Percentiles rank a stretch among this genome's conserved stretches.
Conservation (phyloP, 306 rosid genomes). For the Cicer judaicum region DNA sequence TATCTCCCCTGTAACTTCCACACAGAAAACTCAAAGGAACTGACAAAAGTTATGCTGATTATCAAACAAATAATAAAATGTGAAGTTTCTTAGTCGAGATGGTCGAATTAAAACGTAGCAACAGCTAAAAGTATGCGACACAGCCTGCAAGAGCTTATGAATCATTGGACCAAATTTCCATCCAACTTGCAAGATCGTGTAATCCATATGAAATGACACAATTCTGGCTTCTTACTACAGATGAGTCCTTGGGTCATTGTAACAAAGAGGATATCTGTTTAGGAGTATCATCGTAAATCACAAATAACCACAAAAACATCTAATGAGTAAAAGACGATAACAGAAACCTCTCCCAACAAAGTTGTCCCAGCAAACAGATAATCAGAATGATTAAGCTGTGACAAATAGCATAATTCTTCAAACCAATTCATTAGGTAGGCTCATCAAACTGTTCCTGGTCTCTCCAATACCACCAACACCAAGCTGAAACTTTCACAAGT, state of each 20-base stretch:
- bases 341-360: too few species aligned
- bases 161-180: not conserved
- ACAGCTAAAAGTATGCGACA: not conserved
- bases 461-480: too few species aligned
- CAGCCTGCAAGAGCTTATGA: not conserved
- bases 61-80: not conserved
- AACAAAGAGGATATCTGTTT: not conserved
- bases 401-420: too few species aligned
- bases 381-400: too few species aligned
- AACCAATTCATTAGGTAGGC: too few species aligned
- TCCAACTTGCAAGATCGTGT: not conserved
- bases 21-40: not conserved
- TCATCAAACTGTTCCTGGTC: too few species aligned
- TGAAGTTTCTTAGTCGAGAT: not conserved
- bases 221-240: not conserved
- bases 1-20: not conserved
- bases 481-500: too few species aligned
- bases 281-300: not conserved
- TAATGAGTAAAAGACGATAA: too few species aligned
- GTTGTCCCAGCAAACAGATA: too few species aligned
- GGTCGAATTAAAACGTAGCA: not conserved
- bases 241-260: not conserved
- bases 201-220: not conserved
- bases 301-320: too few species aligned
- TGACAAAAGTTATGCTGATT: not conserved